Evolutionary conservation across 192 early-diverging fungal genomes (phyloP).

Genomic region (Dissophora ornata): DNA sequence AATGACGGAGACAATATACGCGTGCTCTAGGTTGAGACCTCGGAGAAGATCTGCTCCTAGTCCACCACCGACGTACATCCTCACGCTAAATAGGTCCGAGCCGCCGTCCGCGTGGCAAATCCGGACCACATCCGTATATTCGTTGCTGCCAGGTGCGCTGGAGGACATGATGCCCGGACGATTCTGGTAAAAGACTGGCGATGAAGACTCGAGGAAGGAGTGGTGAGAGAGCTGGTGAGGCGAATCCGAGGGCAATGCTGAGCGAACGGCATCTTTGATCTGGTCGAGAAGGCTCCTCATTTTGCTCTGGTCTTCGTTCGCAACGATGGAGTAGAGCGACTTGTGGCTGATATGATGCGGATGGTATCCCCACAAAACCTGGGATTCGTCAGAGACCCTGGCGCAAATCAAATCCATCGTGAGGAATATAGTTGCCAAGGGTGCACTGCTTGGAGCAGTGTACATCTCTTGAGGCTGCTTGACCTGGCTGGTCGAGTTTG

Average conservation of each 20-base stretch:
- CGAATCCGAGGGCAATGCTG: conserved; percentile 13
- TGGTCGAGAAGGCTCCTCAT: conserved; percentile 51
- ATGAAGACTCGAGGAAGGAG: conserved; percentile 37
- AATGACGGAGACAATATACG: conserved; percentile 64
- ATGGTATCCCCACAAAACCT: conserved; percentile 63
- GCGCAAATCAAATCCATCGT: conserved; percentile 66
- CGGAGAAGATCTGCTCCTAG: conserved; percentile 62
- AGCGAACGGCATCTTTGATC: conserved; percentile 56
- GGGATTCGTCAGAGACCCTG: conserved; percentile 62
- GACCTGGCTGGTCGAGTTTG: conserved; percentile 31
- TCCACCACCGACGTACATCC: conserved; percentile 69
- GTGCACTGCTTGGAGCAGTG: conserved; percentile 23
- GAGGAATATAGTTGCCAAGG: conserved; percentile 57
- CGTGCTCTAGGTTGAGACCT: conserved; percentile 55
- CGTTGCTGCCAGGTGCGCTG: conserved; percentile 54
- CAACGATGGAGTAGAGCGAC: conserved; percentile 61
- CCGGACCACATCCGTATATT: conserved; percentile 61
- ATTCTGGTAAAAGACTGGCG: conserved; percentile 51
- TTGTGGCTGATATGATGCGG: conserved; percentile 66
- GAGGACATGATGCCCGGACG: conserved; percentile 49
- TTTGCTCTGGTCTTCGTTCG: conserved; percentile 56
- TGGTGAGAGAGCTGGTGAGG: conserved; percentile 19
- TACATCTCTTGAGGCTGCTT: conserved; percentile 48
- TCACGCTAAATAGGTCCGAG: conserved; percentile 58
- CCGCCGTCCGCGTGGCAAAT: conserved; percentile 58